phyloP scores from a whole-genome alignment of 129 eudicot species.

The Flaveria ramosissima region DNA sequence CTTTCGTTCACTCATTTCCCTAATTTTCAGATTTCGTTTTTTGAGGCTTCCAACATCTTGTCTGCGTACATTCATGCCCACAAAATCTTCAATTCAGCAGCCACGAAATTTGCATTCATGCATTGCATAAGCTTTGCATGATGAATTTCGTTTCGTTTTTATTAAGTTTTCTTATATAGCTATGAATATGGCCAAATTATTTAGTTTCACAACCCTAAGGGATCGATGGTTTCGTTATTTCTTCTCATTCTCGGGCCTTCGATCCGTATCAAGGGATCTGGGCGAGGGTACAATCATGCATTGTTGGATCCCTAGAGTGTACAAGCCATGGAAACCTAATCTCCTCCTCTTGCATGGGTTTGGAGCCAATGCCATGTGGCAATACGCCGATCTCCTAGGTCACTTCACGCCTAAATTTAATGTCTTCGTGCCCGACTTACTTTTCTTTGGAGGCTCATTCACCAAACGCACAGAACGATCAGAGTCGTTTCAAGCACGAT shows the following conservation, averaged over 20 bases:
- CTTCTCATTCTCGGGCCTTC: slow-evolving; percentile 64
- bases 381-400: slow-evolving; percentile 56
- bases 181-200: slow-evolving; percentile 44
- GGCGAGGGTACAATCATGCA: slow-evolving; percentile 67
- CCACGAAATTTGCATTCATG: background rate
- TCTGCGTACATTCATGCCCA: slow-evolving; percentile 31
- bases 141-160: no score
- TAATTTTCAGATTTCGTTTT: background rate
- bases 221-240: slow-evolving; percentile 58
- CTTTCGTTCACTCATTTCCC: background rate
- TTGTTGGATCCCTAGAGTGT: slow-evolving; percentile 68
- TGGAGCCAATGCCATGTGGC: slow-evolving; percentile 98
- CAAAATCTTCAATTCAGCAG: slow-evolving; percentile 19
- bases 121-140: no score
- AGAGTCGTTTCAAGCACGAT: slow-evolving; percentile 65
- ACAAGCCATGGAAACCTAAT: slow-evolving; percentile 47
- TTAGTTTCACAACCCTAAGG: slow-evolving; percentile 65
- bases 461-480: slow-evolving; percentile 50
- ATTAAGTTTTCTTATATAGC: no score
- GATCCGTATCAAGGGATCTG: slow-evolving; percentile 48
- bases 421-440: slow-evolving; percentile 67
- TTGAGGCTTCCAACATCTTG: slow-evolving; percentile 16
- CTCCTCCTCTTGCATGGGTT: slow-evolving; percentile 75
- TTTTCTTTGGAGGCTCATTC: slow-evolving; percentile 62
- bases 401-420: slow-evolving; percentile 62